A percentile compares a stretch with the other conserved stretches of the same genome.
Evolutionary conservation across 176 grass and related monocot species (phyloP).

Genomic region (Neostapfia colusana): DNA sequence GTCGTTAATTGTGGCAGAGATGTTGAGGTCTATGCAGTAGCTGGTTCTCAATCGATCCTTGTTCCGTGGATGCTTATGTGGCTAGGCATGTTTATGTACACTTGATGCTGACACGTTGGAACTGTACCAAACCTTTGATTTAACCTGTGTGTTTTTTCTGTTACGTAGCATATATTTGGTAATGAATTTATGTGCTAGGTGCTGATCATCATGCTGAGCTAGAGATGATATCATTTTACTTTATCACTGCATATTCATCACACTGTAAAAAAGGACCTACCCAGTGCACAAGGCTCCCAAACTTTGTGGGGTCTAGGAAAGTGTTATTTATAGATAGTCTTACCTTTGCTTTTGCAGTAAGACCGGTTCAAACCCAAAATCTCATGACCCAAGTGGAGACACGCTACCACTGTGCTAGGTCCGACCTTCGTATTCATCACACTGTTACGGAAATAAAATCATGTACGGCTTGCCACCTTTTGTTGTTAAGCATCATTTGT

Average conservation of each 20-base stretch:
- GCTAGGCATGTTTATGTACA: not conserved
- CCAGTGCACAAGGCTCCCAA: too few species aligned
- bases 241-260: not conserved
- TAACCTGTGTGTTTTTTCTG: not conserved
- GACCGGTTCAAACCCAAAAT: too few species aligned
- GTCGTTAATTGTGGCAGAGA: slow-evolving; percentile 10
- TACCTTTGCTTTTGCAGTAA: too few species aligned
- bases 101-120: not conserved
- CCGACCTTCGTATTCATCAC: not conserved
- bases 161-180: not conserved
- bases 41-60: not conserved
- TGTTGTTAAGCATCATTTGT: not conserved
- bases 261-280: too few species aligned
- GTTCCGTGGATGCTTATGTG: not conserved
- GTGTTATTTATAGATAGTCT: too few species aligned
- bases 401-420: too few species aligned
- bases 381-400: too few species aligned
- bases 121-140: not conserved
- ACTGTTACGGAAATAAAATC: not conserved
- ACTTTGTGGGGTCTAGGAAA: too few species aligned
- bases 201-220: not conserved
- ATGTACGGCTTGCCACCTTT: not conserved
- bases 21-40: not conserved
- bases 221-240: not conserved
- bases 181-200: not conserved